Evolutionary conservation across 306 rosid species (phyloP).

Genomic region (cucumber (Cucumis sativus)): Cucumber_9930_V3 NC_026657.2:31092501-31093000

Average conservation of each 20-base stretch:
- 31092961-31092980: too few relatives aligned
- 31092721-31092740: neutral
- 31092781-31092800: neutral
- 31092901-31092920: too few relatives aligned
- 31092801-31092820: too few relatives aligned
- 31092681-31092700: neutral
- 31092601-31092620: neutral
- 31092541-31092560: neutral
- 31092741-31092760: neutral
- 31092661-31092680: neutral
- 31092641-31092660: constrained; percentile 1
- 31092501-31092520: neutral
- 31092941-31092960: too few relatives aligned
- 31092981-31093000: too few relatives aligned
- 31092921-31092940: too few relatives aligned
- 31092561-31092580: neutral
- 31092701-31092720: neutral
- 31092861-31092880: too few relatives aligned
- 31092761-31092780: too few relatives aligned
- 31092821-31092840: too few relatives aligned
- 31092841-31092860: too few relatives aligned
- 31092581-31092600: neutral
- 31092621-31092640: neutral
- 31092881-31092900: too few relatives aligned
- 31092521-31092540: neutral